These are phyloP conservation scores for Monosporascus sp. DNA, from an alignment of 2,329 filamentous ascomycete genomes.

Conservation along the genomic window DNA sequence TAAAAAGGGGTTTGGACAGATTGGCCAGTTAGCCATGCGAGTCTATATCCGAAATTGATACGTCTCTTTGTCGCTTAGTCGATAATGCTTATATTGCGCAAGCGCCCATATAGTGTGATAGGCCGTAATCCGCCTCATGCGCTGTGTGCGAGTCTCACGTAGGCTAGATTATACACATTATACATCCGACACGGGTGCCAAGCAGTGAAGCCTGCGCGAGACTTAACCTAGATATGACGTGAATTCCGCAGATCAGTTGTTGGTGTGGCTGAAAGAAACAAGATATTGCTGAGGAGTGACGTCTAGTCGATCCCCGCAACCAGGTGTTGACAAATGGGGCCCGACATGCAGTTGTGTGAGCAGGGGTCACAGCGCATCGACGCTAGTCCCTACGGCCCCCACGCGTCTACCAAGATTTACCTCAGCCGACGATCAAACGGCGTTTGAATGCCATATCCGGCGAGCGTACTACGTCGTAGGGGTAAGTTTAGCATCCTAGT, in stretches of 20 bases:
- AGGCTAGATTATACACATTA: not conserved
- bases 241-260: conserved; percentile 2
- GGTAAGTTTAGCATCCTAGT: no score
- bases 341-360: not conserved
- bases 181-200: not conserved
- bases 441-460: not conserved
- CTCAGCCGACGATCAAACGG: not conserved
- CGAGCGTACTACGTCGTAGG: no score
- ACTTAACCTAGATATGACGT: conserved; percentile 23
- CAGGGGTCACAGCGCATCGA: not conserved
- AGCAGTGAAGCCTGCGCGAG: conserved; percentile 6
- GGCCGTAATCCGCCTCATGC: no score
- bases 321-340: not conserved
- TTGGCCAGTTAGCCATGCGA: not conserved
- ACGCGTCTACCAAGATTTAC: not conserved
- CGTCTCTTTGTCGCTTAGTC: no score
- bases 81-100: no score
- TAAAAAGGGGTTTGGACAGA: not conserved
- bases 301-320: not conserved
- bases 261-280: conserved; percentile 4
- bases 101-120: no score
- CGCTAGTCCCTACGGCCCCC: not conserved
- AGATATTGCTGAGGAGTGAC: not conserved
- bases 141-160: no score
- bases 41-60: not conserved